Base-by-base conservation (phyloP, 345 rosid genomes). In the Viola odorata region DNA sequence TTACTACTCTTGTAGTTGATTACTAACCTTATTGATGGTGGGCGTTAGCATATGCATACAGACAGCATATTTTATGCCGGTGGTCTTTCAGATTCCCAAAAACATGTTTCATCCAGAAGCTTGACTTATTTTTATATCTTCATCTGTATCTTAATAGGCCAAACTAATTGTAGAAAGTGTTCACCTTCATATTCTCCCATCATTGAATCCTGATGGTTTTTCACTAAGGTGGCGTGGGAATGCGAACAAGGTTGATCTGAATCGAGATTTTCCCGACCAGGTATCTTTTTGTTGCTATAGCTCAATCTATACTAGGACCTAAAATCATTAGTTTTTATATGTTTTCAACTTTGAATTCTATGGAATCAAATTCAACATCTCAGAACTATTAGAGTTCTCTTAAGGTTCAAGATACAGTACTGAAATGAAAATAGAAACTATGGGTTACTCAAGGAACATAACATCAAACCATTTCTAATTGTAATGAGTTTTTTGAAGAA, bases 201-300 rank as follows among this genome's bases (percentile, higher is more conserved):
- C 99, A 50, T 68, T 90, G 91, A 94, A 94, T 82, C 99, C 99
- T 41, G 97, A 94, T 80, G 99, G 97, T 4, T 90, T 80, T 74
- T 66, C 86, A 38, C 73, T 79, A 57, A 85, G 74, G 77, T 77
- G 60, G 38, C 96, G 96, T 58, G 89, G 82, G 14, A 94, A 94
- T 82, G 96, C 95, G 56, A 85, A 90, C 60, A 69, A 81, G 68
- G 77, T 94, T 57, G 97, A 94, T 84, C 78, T 94, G 45, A 94
- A 94, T 82, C 84, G 96, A 44, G 96, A 90, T 82, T 94, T 90
- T 75, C 96, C 99, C 47, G 99, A 94, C 67, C 99, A 94, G 96
- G 99, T 90, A 77, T 65, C 40, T 72, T 37, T 52, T 56, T 48
- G 38, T 59, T 45, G 37, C 63, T 50, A 52, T 66, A 60, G 60